Base-by-base conservation (phyloP, 2,329 filamentous ascomycete species). In the Fusarium graminum region DNA sequence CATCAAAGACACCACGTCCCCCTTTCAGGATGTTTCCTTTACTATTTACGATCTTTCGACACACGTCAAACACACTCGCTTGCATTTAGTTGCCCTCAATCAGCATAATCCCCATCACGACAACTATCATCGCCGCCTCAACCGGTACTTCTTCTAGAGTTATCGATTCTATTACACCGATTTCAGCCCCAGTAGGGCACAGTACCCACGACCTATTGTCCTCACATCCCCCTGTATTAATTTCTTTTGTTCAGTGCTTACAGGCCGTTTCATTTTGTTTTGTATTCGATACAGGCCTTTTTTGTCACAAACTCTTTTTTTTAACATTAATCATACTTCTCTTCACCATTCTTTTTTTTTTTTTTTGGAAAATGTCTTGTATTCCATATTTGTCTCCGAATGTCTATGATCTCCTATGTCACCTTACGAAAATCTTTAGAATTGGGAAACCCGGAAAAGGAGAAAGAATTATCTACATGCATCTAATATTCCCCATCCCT, bases 361-460 rank as follows among this genome's bases (percentile, higher is more conserved):
- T 60, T 46, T 55, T 46, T 52, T 40, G 34, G n/a, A 9, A 36
- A 36, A 36, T 66, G 43, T 59, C 49, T 64, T 69, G 56, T 59
- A 61, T 57, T 62, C 52, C 52, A 63, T 53, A 40, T 64, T 53
- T 55, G 36, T 41, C 34, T 46, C 56, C 50, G 29, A 40, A 69
- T 49, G 56, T 63, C 69, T 50, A 72, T 71, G 69, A 71, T 71
- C 63, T 69, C 67, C 63, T 72, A 68, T 71, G 69, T 72, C 60
- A 28, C 54, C 63, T 70, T 38, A 72, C 51, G 69, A 71, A 72
- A 60, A 72, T 63, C 39, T 63, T 67, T 72, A 72, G 69, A 72
- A 53, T 49, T 71, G 69, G 69, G 63, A 69, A 65, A 62, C 59
- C 65, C 65, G 67, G 67, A 64, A 71, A 64, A 68, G 58, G 66